These are phyloP conservation scores for Xylaria telfairii DNA, from an alignment of 495 filamentous ascomycete species.

Conservation along the genomic window DNA sequence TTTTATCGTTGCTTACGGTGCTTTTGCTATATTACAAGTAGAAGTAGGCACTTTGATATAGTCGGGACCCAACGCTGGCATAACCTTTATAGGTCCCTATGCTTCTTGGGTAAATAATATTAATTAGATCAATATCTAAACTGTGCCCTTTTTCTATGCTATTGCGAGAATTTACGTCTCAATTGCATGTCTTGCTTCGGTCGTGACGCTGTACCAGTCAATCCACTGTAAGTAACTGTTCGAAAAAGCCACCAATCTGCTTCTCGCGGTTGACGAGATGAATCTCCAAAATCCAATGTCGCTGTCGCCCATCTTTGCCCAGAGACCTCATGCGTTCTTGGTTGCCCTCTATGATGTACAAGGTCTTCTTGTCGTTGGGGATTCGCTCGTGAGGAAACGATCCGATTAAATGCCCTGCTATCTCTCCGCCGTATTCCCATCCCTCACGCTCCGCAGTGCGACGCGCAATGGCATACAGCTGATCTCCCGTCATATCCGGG, in stretches of 20 bases:
- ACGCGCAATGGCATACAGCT: constrained; percentile 49
- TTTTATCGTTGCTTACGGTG: not conserved
- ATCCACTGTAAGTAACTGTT: constrained; percentile 53
- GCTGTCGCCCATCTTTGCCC: constrained; percentile 48
- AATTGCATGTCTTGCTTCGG: not conserved
- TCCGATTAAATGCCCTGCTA: constrained; percentile 51
- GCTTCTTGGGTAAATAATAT: not conserved
- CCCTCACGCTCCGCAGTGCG: constrained; percentile 36
- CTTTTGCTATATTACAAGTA: not conserved
- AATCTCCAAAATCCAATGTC: constrained; percentile 61
- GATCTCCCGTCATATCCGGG: constrained; percentile 51
- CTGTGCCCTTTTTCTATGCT: not conserved
- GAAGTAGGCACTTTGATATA: not conserved
- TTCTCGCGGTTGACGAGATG: constrained; percentile 50
- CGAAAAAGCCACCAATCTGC: constrained; percentile 50
- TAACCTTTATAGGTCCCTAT: not conserved
- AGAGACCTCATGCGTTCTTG: constrained; percentile 42
- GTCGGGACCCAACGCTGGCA: no score
- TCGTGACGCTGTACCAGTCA: not conserved
- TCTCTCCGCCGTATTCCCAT: constrained; percentile 49
- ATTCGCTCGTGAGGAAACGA: constrained; percentile 55
- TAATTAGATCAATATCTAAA: not conserved
- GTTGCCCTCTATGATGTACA: constrained; percentile 54
- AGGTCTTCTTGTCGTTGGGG: constrained; percentile 48
- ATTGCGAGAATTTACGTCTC: not conserved